Percentiles rank a stretch among this genome's conserved stretches.
These are phyloP conservation scores for Melanopsichium pennsylvanicum DNA, from an alignment of 1,284 basidiomycete genomes.

Conservation along the genomic window DNA sequence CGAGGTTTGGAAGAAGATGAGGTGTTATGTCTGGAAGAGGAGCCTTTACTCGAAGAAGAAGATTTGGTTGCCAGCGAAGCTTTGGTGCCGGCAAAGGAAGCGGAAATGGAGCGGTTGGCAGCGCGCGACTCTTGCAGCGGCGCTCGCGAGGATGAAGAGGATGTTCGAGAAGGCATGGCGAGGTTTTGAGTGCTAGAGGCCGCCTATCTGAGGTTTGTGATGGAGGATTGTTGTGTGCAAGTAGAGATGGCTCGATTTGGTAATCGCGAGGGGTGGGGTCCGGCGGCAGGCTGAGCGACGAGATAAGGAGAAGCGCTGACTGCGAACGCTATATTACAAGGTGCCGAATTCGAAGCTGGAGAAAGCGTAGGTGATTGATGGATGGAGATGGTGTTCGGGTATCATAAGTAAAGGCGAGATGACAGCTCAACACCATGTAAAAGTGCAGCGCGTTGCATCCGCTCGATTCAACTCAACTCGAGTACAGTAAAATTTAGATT, in stretches of 20 bases:
- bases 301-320: not conserved
- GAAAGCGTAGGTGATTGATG: not conserved
- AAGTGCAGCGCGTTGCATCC: not conserved
- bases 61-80: conserved; percentile 31
- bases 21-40: conserved; percentile 6
- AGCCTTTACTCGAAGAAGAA: conserved; percentile 18
- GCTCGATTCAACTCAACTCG: not conserved
- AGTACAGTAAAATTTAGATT: too few species aligned
- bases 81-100: conserved; percentile 43
- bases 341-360: too few species aligned
- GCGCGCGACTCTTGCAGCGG: conserved; percentile 38
- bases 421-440: not conserved
- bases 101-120: conserved; percentile 44
- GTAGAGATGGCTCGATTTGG: not conserved
- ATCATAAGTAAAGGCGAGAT: too few species aligned
- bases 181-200: not conserved
- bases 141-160: conserved; percentile 27
- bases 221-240: not conserved
- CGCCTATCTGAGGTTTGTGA: not conserved
- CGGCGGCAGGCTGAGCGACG: conserved; percentile 15
- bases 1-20: conserved; percentile 31
- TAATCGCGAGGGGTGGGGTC: conserved; percentile 1
- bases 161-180: conserved; percentile 31
- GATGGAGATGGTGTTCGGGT: not conserved
- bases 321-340: not conserved